Base-by-base conservation (phyloP, 1,139 yeast genomes). In the Kluyveromyces sp. region DNA sequence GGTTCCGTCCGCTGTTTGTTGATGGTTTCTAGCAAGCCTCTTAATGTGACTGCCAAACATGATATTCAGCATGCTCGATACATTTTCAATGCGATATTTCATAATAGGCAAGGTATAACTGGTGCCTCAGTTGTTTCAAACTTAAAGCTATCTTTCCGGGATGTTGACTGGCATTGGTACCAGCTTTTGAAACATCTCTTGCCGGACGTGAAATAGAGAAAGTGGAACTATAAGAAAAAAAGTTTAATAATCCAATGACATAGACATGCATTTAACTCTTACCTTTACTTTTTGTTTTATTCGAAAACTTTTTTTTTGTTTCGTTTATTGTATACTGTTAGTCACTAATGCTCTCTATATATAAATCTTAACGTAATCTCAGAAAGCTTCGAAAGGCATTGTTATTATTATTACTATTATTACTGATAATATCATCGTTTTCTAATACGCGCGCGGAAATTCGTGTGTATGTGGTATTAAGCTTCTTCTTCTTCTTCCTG, bases 81-180 rank as follows among this genome's bases (percentile, higher is more conserved):
- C 40, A 75, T 89, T 3, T 68, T 80, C n/a, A 60, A 64, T 5
- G 78, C 86, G 0, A 66, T 88, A 34, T 74, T 72, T 42, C 62
- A 72, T 44, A 94, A 95, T 3, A 68, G 74, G 50, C 64, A 83
- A 38, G 89, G 92, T 1, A 88, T 82, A 49, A 71, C 89, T 42
- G 81, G 75, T 52, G 57, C 79, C 42, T 97, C 97, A 0, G 68
- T 82, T 32, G 90, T 90, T 60, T 88, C 88, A 2, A 77, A 81
- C 48, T 66, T 85, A 38, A 56, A 89, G 33, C 95, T 96, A 0
- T 49, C 86, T 2, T 68, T 89, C 54, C 72, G 95, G 48, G 78
- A 81, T 0, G 63, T 81, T 28, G 95, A 95, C 0, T 80, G 88
- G 85, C 88, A 82, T 2, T 53, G 85, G 7, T 79, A 78, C 4